Evolutionary conservation across 495 filamentous ascomycete genomes (phyloP).

Genomic region (Penicillium paxilli): DNA sequence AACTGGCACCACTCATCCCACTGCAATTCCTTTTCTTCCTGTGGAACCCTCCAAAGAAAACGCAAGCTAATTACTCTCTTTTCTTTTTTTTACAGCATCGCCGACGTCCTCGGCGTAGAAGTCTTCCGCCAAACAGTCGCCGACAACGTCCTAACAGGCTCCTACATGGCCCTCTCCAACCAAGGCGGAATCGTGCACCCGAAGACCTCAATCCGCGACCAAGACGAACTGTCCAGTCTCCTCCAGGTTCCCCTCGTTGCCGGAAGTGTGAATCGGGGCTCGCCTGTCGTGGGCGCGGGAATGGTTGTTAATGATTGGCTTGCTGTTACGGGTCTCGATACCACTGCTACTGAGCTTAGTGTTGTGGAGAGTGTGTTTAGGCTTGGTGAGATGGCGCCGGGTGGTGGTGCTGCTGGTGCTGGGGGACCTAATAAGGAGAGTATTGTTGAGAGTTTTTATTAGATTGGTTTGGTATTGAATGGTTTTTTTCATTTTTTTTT

Average conservation of each 20-base stretch:
- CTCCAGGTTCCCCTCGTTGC: conserved; percentile 96
- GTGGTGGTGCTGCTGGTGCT: conserved; percentile 54
- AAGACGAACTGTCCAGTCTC: conserved; percentile 92
- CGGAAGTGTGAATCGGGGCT: conserved; percentile 88
- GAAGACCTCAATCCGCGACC: conserved; percentile 93
- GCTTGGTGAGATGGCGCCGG: conserved; percentile 68
- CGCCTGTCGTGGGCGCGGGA: conserved; percentile 90
- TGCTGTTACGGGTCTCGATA: conserved; percentile 94
- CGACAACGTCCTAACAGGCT: conserved; percentile 93
- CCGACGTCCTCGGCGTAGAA: conserved; percentile 94
- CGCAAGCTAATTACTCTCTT: not conserved
- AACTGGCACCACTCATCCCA: no score
- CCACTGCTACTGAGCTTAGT: conserved; percentile 93
- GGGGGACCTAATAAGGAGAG: conserved; percentile 87
- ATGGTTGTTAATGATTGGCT: conserved; percentile 99
- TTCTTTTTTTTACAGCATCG: conserved; percentile 56
- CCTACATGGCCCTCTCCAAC: conserved; percentile 94
- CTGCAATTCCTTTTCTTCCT: no score
- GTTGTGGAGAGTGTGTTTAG: conserved; percentile 95
- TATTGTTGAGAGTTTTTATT: conserved; percentile 99
- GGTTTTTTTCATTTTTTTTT: conserved; percentile 3
- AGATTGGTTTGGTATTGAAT: conserved; percentile 23
- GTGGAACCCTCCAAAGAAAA: no score
- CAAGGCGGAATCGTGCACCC: conserved; percentile 97
- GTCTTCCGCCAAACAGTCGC: conserved; percentile 97